Evolutionary conservation across 148 eudicot species (phyloP), one percentile per base, ranked within the genome.

Genomic region (Spergularia marina): DNA sequence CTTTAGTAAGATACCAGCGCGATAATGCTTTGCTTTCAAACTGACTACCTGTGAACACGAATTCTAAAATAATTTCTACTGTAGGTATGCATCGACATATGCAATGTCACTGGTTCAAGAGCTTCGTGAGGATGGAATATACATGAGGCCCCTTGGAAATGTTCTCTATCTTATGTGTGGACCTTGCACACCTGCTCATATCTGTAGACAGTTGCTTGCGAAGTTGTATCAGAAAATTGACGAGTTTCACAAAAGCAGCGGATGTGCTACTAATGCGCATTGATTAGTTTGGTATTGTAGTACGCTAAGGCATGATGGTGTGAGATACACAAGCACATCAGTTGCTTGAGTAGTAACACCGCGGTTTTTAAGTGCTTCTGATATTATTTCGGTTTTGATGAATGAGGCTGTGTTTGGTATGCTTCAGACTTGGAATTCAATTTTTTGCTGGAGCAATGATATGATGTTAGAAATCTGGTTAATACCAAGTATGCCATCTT

Each of bases 131-230:
- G 97, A 92, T 80, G 99, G 97, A 47, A 84, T 95, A 67, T 92
- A 83, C 77, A 82, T 71, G 86, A 84, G 99, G 85, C 97, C 99
- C 47, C 79, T 95, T 30, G 99, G 99, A 14, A 92, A 95, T 77
- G 98, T 95, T 47, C 84, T 92, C 34, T 95, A 95, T 78, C 79
- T 92, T n/a, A 91, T 95, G 99, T 89, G 98, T 40, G 97, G 98
- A 53, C 99, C 98, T 41, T 89, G 89, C 84, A 84, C 99, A 0
- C 79, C 90, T 61, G 87, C 98, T 23, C 71, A 63, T 25, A 78
- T 73, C 10, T 92, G 99, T 86, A 53, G 30, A 17, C 77, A 75
- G 58, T 55, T 92, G 52, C 86, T 95, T 59, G 49, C 49, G 65
- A 92, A 84, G 72, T 72, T 95, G 21, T 82, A 81, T 69, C 39